Conservation (phyloP, 2,329 filamentous ascomycete genomes). For the Colletotrichum eleusines region DNA sequence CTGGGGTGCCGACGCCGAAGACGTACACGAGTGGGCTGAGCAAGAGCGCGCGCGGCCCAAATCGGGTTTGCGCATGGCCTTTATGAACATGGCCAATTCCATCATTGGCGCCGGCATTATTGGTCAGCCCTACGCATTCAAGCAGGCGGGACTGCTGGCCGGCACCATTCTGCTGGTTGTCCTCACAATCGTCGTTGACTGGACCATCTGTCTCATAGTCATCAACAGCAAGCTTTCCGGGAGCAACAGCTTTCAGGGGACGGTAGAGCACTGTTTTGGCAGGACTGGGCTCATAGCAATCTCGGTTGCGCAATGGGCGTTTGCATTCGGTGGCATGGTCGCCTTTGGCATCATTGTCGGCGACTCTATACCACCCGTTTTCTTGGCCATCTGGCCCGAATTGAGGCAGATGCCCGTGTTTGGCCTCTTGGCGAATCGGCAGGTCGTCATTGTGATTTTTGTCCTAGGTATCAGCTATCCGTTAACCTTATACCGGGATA, state of each 20-base stretch:
- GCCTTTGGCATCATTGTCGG: constrained; percentile 98
- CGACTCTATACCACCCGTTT: constrained; percentile 93
- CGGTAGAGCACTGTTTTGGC: constrained; percentile 95
- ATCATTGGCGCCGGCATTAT: constrained; percentile 87
- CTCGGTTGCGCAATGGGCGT: constrained; percentile 91
- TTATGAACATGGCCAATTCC: constrained; percentile 99
- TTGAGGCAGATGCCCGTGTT: constrained; percentile 80
- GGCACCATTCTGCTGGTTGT: constrained; percentile 82
- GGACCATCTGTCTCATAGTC: constrained; percentile 97
- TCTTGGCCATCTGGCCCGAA: constrained; percentile 84
- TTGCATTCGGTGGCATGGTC: constrained; percentile 98
- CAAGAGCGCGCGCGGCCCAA: constrained; percentile 76
- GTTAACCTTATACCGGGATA: constrained; percentile 93
- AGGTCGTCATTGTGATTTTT: constrained; percentile 89
- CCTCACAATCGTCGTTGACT: constrained; percentile 90
- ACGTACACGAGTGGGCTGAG: constrained; percentile 63
- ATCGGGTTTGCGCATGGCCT: constrained; percentile 86
- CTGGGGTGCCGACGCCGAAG: constrained; percentile 55
- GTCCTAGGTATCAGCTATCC: constrained; percentile 89
- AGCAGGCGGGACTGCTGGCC: constrained; percentile 86
- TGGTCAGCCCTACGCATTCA: constrained; percentile 94
- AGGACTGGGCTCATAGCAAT: constrained; percentile 90
- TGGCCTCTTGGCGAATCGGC: constrained; percentile 83
- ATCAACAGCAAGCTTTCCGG: constrained; percentile 98
- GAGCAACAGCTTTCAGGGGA: constrained; percentile 93